Evolutionary conservation across 306 rosid genomes (phyloP).

Genomic region (Delonix regia): DNA sequence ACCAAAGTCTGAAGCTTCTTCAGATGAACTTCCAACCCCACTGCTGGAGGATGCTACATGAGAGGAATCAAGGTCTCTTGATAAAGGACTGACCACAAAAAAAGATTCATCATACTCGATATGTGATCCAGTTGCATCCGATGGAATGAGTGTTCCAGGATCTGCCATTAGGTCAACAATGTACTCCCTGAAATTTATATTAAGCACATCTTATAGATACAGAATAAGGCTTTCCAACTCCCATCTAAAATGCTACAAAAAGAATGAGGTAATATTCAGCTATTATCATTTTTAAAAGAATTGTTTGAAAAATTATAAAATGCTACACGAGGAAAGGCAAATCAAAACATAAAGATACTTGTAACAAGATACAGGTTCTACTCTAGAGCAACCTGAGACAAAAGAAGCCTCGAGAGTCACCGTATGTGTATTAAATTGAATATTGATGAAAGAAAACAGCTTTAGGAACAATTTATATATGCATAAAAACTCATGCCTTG

Average conservation of each 20-base stretch:
- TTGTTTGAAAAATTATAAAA: constrained; percentile 12
- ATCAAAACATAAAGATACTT: constrained; percentile 13
- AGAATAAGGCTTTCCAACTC: constrained; percentile 39
- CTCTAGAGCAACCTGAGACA: constrained; percentile 6
- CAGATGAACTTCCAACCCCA: constrained; percentile 81
- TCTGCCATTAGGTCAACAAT: constrained; percentile 98
- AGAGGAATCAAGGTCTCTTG: constrained; percentile 85
- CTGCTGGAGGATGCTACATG: constrained; percentile 75
- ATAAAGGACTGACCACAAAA: constrained; percentile 68
- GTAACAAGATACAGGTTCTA: constrained; percentile 6
- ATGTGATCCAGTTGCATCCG: constrained; percentile 80
- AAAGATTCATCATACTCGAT: constrained; percentile 67
- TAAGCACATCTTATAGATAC: constrained; percentile 39
- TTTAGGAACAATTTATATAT: background rate
- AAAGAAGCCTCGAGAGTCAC: constrained; percentile 22
- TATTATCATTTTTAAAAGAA: background rate
- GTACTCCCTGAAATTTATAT: constrained; percentile 87
- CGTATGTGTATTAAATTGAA: background rate
- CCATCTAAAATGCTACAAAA: constrained; percentile 13
- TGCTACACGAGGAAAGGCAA: constrained; percentile 11
- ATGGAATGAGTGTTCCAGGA: constrained; percentile 97
- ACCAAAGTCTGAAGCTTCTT: constrained; percentile 63
- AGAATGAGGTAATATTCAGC: constrained; percentile 32
- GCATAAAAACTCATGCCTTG: constrained; percentile 2
- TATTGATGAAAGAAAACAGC: constrained; percentile 12